Evolutionary conservation across 2,329 filamentous ascomycete species (phyloP), one percentile per base, ranked within the genome.

Genomic region (Seiridium cupressi): DNA sequence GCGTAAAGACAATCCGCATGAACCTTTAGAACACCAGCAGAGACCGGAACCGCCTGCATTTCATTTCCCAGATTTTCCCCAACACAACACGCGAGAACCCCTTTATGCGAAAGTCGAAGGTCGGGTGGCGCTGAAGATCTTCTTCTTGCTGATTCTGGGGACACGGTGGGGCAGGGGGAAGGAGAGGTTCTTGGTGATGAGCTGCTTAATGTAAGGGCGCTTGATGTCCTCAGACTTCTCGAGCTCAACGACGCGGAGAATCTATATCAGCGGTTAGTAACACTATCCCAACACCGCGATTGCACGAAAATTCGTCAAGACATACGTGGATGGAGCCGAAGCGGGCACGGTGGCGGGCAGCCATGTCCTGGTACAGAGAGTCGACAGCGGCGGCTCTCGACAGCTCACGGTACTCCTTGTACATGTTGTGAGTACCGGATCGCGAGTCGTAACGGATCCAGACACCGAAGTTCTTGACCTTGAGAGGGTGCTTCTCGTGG

Each of bases 341-440:
- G 76, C 95, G 92, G 77, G 95, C 90, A 79, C 92, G 93, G 89
- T 99, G 95, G 80, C 95, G 92, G 81, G 96, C 94, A 73, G 95
- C 93, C 95, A 99, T 98, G 86, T 99, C 95, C 83, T 95, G 91
- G 90, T 99, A 99, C 78, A 99, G 89, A 72, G 94, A 84, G 84
- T 98, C 91, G 76, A 98, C 94, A 70, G 95, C 95, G 72, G 95
- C 94, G 76, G 90, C 91, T 82, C 95, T 88, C 79, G 91, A 94
- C 88, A 98, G 91, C 88, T 98, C 95, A 79, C 95, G 92, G 91
- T 97, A 98, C 90, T 99, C 95, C 90, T 98, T 98, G 92, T 99
- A 99, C 95, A 99, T 99, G 91, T 99, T 99, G 93, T 99, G 95
- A 75, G 95, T 99, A 75, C 95, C 95, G 74, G 95, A 98, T 82